A percentile compares a stretch with the other conserved stretches of the same genome.
Evolutionary conservation across 495 filamentous ascomycete species (phyloP).

Genomic region (Xylaria nigripes): DNA sequence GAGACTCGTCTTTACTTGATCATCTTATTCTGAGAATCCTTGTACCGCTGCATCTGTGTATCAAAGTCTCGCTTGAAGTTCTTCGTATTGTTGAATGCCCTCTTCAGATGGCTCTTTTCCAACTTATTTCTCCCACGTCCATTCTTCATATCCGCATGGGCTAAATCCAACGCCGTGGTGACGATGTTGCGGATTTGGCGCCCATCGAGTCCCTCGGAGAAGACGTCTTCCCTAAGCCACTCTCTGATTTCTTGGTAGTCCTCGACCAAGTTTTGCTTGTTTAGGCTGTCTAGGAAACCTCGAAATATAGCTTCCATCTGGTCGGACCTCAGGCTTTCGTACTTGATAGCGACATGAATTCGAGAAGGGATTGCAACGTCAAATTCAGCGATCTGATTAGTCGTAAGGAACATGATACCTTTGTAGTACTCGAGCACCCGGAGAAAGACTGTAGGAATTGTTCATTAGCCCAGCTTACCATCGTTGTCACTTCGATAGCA

Average conservation of each 20-base stretch:
- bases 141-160: conserved; percentile 6
- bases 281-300: conserved; percentile 14
- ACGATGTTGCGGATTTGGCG: conserved; percentile 31
- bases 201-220: conserved; percentile 17
- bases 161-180: conserved; percentile 17
- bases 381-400: conserved; percentile 34
- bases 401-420: conserved; percentile 46
- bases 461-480: no score
- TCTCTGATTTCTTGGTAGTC: conserved; percentile 9
- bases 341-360: conserved; percentile 39
- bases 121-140: neutral
- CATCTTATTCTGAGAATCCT: neutral
- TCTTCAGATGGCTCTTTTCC: neutral
- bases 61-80: conserved; percentile 8
- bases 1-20: neutral
- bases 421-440: conserved; percentile 48
- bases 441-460: conserved; percentile 34
- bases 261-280: conserved; percentile 11
- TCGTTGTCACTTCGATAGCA: no score
- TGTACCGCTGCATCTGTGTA: conserved; percentile 4
- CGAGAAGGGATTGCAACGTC: conserved; percentile 46
- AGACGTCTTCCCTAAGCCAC: conserved; percentile 17
- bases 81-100: neutral
- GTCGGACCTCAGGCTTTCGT: conserved; percentile 13
- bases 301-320: conserved; percentile 18